phyloP scores from a whole-genome alignment of 257 asterid species.

The Jasminum sambac region DNA sequence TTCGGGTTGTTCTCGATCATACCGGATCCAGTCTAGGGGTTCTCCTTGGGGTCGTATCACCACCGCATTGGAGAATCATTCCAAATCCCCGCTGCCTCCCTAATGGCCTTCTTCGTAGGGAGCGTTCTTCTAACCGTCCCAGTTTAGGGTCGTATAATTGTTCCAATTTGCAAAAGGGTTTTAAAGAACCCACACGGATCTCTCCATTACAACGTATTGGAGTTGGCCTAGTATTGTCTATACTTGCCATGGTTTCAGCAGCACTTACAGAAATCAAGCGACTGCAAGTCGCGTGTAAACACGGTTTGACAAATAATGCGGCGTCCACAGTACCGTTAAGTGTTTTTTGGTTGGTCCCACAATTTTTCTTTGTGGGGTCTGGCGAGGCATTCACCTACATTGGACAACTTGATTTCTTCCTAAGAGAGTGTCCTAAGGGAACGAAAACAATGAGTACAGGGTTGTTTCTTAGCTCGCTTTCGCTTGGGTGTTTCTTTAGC shows the following conservation, averaged over 20 bases:
- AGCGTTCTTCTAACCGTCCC: slow-evolving; percentile 66
- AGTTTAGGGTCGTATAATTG: slow-evolving; percentile 51
- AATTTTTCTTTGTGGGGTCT: slow-evolving; percentile 67
- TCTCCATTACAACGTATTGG: slow-evolving; percentile 70
- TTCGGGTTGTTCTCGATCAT: no score
- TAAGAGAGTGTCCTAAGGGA: slow-evolving; percentile 80
- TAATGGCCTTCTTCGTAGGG: slow-evolving; percentile 70
- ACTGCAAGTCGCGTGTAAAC: slow-evolving; percentile 33
- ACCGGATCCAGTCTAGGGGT: no score
- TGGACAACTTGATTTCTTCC: slow-evolving; percentile 87
- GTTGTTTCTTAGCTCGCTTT: slow-evolving; percentile 69
- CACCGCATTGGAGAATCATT: slow-evolving; percentile 48
- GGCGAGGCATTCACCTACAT: slow-evolving; percentile 88
- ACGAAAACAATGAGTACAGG: slow-evolving; percentile 95
- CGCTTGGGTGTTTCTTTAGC: slow-evolving; percentile 70
- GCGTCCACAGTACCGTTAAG: slow-evolving; percentile 36
- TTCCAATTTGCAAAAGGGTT: slow-evolving; percentile 38
- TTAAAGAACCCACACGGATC: slow-evolving; percentile 57
- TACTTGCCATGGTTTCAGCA: slow-evolving; percentile 60
- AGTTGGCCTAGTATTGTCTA: slow-evolving; percentile 49
- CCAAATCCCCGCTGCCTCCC: slow-evolving; percentile 68
- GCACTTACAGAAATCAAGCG: slow-evolving; percentile 58
- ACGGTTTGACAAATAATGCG: slow-evolving; percentile 32
- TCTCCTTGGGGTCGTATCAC: no score
- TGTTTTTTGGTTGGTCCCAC: slow-evolving; percentile 78